A percentile compares a stretch with the other conserved stretches of the same genome.
Conservation (phyloP, 148 eudicot species). For the Simmondsia chinensis region DNA sequence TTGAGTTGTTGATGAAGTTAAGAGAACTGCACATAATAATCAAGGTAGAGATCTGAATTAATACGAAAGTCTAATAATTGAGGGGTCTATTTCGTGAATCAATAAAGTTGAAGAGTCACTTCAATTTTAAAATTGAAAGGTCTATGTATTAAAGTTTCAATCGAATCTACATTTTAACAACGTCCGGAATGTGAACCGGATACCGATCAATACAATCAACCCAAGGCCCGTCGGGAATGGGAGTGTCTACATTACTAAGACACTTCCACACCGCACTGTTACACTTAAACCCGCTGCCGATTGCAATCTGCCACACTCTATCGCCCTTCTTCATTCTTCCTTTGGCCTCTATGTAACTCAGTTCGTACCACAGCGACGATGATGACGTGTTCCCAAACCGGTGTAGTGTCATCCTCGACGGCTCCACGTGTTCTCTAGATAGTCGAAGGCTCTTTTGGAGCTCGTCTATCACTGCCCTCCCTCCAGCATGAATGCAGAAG, state of each 20-base stretch:
- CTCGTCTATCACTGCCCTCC: constrained; percentile 5
- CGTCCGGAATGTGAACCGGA: not conserved
- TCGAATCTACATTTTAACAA: not conserved
- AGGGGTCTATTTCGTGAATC: too few species aligned
- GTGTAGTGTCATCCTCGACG: constrained; percentile 1
- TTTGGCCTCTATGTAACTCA: constrained; percentile 4
- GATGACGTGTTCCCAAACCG: constrained; percentile 2
- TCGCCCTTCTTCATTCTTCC: constrained; percentile 4
- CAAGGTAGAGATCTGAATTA: too few species aligned
- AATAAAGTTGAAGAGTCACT: too few species aligned
- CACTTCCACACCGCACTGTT: constrained; percentile 5
- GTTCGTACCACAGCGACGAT: constrained; percentile 1
- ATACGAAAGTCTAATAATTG: too few species aligned
- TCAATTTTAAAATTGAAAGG: too few species aligned
- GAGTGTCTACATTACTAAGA: not conserved
- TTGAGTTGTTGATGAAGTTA: too few species aligned
- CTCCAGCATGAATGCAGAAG: constrained; percentile 3
- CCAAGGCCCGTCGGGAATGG: not conserved
- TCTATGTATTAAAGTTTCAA: too few species aligned
- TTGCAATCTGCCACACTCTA: not conserved
- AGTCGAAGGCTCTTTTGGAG: constrained; percentile 3
- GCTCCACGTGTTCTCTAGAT: not conserved
- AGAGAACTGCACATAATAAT: too few species aligned
- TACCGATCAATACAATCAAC: not conserved
- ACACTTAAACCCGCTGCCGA: constrained; percentile 2